phyloP scores from a whole-genome alignment of 2,329 filamentous ascomycete genomes.

The Eurotiales sp. region DNA sequence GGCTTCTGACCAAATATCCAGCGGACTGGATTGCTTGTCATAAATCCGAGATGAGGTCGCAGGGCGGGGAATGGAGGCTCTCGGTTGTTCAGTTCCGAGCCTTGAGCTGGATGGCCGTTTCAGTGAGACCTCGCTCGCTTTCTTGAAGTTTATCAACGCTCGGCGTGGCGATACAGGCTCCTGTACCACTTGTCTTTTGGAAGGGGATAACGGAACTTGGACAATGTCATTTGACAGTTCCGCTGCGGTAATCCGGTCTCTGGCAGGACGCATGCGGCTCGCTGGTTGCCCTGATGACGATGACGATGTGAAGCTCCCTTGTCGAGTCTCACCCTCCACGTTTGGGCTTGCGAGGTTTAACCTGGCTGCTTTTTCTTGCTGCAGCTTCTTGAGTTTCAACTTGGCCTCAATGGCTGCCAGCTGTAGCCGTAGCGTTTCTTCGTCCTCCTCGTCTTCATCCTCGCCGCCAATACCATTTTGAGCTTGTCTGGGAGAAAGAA shows the following conservation, averaged over 20 bases:
- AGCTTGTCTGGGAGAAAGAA: constrained; percentile 27
- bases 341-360: constrained; percentile 24
- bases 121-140: constrained; percentile 76
- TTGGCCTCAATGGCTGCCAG: constrained; percentile 85
- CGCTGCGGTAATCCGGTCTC: constrained; percentile 13
- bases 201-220: constrained; percentile 74
- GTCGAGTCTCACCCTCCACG: constrained; percentile 9
- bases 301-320: constrained; percentile 9
- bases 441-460: constrained; percentile 68
- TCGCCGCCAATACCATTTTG: constrained; percentile 31
- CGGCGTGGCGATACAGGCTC: constrained; percentile 72
- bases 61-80: constrained; percentile 27
- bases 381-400: constrained; percentile 80
- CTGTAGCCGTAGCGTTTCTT: constrained; percentile 83
- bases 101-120: constrained; percentile 57
- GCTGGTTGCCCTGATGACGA: constrained; percentile 20
- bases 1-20: constrained; percentile 23
- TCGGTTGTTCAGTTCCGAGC: constrained; percentile 27
- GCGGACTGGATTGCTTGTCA: constrained; percentile 20
- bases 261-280: constrained; percentile 16
- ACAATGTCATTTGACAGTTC: constrained; percentile 39
- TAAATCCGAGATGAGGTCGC: constrained; percentile 22
- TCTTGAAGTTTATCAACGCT: constrained; percentile 80
- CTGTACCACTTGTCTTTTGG: constrained; percentile 46
- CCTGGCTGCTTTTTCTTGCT: constrained; percentile 49